These are phyloP conservation scores for Tulasnella sp. DNA, from an alignment of 768 basidiomycete genomes.

Conservation along the genomic window DNA sequence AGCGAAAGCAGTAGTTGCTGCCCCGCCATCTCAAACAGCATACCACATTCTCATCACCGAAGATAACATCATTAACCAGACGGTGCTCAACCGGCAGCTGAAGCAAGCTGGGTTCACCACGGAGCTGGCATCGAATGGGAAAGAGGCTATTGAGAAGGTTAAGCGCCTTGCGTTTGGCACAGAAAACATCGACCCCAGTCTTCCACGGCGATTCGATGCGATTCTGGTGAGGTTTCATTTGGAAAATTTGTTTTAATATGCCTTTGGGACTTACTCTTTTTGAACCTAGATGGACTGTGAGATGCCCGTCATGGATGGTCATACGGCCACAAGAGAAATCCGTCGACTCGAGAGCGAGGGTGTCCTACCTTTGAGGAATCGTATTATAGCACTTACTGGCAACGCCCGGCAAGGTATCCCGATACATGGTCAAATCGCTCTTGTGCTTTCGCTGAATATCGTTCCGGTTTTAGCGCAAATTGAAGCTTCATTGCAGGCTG, in stretches of 20 bases:
- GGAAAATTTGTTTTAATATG: not conserved
- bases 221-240: slow-evolving; percentile 29
- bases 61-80: slow-evolving; percentile 35
- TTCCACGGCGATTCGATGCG: slow-evolving; percentile 29
- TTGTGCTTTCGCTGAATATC: not conserved
- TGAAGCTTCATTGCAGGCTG: slow-evolving; percentile 31
- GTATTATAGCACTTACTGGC: slow-evolving; percentile 34
- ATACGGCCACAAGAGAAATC: slow-evolving; percentile 32
- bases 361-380: slow-evolving; percentile 26
- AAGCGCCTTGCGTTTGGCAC: slow-evolving; percentile 13
- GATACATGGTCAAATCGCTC: not conserved
- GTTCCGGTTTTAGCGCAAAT: slow-evolving; percentile 28
- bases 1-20: not conserved
- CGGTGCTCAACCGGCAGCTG: slow-evolving; percentile 32
- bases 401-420: slow-evolving; percentile 29
- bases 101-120: slow-evolving; percentile 32
- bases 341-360: slow-evolving; percentile 32
- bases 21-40: slow-evolving; percentile 13
- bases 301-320: slow-evolving; percentile 35
- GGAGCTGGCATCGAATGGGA: slow-evolving; percentile 31
- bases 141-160: slow-evolving; percentile 33
- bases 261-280: not conserved
- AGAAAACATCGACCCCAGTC: not conserved
- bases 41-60: slow-evolving; percentile 32
- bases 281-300: slow-evolving; percentile 33